A percentile compares a stretch with the other conserved stretches of the same genome.
phyloP scores from a whole-genome alignment of 1,284 basidiomycete genomes.

The Cutaneotrichosporon sp. region DNA sequence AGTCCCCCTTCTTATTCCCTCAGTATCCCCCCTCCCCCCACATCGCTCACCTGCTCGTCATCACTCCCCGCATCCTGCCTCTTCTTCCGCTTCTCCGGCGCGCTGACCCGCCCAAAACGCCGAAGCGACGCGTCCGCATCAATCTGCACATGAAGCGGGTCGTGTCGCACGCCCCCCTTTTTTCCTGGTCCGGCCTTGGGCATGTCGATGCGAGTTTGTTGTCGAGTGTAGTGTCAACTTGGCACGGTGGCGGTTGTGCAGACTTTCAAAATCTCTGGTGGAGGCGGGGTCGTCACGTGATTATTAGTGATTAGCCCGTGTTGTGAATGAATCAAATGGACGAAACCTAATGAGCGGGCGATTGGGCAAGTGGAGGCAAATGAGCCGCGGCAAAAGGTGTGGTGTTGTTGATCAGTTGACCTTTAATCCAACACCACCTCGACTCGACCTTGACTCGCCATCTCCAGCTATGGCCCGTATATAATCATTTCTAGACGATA shows the following conservation, averaged over 20 bases:
- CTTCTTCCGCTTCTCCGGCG: constrained; percentile 65
- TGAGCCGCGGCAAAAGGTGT: too few relatives aligned
- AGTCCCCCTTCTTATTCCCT: too few relatives aligned
- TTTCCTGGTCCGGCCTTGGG: constrained; percentile 38
- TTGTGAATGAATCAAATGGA: too few relatives aligned
- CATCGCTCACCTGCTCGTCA: constrained; percentile 58
- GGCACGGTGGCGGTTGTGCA: constrained; percentile 1
- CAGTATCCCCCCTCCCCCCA: background rate
- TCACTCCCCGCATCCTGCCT: constrained; percentile 58
- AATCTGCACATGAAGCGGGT: constrained; percentile 79
- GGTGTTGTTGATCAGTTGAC: background rate
- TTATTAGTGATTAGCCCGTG: background rate
- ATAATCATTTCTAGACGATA: background rate
- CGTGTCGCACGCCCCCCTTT: constrained; percentile 59
- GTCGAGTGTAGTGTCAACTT: constrained; percentile 3
- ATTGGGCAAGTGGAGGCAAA: too few relatives aligned
- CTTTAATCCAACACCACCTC: background rate
- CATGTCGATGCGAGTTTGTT: constrained; percentile 32
- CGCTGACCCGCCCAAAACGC: constrained; percentile 72
- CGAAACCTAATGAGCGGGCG: too few relatives aligned
- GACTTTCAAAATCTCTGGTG: constrained; percentile 22
- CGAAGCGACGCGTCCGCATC: constrained; percentile 69
- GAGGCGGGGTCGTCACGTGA: constrained; percentile 18
- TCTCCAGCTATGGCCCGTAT: background rate
- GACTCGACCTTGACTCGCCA: background rate